Conservation (phyloP, 495 filamentous ascomycete genomes). For the Neurospora sp. region DNA sequence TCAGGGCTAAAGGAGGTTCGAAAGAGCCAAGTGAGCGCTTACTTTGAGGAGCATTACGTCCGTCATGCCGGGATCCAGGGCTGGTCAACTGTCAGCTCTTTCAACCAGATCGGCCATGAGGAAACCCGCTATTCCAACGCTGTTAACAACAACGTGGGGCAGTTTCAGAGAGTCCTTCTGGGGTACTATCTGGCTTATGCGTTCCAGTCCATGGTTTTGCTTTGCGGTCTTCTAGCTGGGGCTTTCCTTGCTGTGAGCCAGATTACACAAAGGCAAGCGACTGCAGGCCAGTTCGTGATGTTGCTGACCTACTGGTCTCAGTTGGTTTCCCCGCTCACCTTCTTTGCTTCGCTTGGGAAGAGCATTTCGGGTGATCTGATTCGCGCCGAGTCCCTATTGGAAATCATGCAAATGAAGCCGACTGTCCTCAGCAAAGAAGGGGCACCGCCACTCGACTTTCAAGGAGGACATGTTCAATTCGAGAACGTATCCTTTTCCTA, state of each 20-base stretch:
- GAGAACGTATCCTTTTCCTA: constrained; percentile 60
- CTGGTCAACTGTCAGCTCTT: constrained; percentile 62
- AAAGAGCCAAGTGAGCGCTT: constrained; percentile 24
- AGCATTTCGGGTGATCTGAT: constrained; percentile 52
- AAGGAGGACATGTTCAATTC: constrained; percentile 53
- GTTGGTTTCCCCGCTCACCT: constrained; percentile 48
- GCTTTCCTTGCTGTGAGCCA: constrained; percentile 61
- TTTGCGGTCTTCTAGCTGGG: constrained; percentile 50
- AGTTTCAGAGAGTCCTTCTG: constrained; percentile 28
- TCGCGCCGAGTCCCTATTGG: constrained; percentile 61
- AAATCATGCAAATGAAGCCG: constrained; percentile 58
- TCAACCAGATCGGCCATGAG: constrained; percentile 62
- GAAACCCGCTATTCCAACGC: constrained; percentile 47
- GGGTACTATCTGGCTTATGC: constrained; percentile 36
- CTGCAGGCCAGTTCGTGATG: constrained; percentile 61
- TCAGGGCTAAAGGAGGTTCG: constrained; percentile 26
- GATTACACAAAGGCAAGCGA: constrained; percentile 43
- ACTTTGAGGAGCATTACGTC: constrained; percentile 48
- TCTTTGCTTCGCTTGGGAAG: constrained; percentile 52
- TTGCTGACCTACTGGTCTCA: constrained; percentile 62
- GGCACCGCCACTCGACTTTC: constrained; percentile 46
- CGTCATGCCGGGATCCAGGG: constrained; percentile 54
- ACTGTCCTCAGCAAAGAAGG: constrained; percentile 46
- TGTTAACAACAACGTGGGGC: constrained; percentile 32
- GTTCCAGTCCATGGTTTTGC: constrained; percentile 51